A percentile compares a stretch with the other conserved stretches of the same genome.
Evolutionary conservation across 2,329 filamentous ascomycete genomes (phyloP).

Genomic region (Arachnomyces sp.): DNA sequence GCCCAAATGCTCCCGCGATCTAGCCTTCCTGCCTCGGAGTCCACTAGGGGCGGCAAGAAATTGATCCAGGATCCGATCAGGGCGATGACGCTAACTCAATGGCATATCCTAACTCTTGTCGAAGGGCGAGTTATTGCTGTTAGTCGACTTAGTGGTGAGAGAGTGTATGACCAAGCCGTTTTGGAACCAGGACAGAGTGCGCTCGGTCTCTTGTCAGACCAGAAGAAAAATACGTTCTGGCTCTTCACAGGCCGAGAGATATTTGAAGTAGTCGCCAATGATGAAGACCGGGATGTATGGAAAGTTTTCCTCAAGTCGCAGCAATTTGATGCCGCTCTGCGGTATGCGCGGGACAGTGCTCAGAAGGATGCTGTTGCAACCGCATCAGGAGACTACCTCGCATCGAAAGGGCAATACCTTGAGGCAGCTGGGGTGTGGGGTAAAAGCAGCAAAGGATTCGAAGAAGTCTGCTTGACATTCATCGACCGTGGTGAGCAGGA

Average conservation of each 20-base stretch:
- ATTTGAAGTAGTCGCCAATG: constrained; percentile 82
- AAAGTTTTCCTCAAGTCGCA: constrained; percentile 81
- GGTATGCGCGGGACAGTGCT: constrained; percentile 68
- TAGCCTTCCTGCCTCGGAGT: constrained; percentile 63
- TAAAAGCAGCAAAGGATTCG: constrained; percentile 92
- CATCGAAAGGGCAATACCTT: constrained; percentile 69
- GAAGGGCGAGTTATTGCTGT: constrained; percentile 76
- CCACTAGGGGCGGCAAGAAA: constrained; percentile 56
- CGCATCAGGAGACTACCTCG: constrained; percentile 81
- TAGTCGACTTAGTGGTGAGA: constrained; percentile 76
- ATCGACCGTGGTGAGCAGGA: constrained; percentile 88
- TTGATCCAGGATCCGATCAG: constrained; percentile 64
- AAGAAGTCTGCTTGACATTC: constrained; percentile 85
- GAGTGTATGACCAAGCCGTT: constrained; percentile 83
- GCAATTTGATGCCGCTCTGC: constrained; percentile 80
- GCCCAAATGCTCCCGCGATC: constrained; percentile 69
- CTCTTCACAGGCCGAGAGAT: constrained; percentile 86
- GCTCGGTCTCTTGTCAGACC: constrained; percentile 79
- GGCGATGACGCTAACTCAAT: constrained; percentile 80
- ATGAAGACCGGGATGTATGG: constrained; percentile 92
- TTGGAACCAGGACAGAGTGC: constrained; percentile 70
- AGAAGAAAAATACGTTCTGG: constrained; percentile 96
- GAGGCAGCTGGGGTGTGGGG: constrained; percentile 89
- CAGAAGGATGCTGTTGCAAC: constrained; percentile 90
- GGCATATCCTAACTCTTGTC: constrained; percentile 80